Conservation (phyloP, 192 early-diverging fungal genomes). For the Coemansia sp. region DNA sequence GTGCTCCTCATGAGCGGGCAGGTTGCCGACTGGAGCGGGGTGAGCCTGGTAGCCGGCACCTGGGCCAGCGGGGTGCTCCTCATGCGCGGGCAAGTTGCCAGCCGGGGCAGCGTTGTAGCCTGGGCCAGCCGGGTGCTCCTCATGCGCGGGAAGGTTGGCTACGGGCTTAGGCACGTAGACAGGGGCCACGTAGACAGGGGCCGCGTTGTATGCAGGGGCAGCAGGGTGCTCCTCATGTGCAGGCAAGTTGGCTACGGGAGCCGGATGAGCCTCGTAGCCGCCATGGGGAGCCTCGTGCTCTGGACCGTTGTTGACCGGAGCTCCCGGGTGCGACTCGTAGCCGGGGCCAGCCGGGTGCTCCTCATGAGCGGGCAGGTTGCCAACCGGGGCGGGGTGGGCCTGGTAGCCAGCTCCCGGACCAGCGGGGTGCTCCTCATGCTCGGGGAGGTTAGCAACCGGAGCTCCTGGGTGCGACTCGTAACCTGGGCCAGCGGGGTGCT, state of each 20-base stretch:
- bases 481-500: constrained; percentile 2
- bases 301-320: background rate
- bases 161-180: constrained; percentile 1
- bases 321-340: background rate
- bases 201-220: constrained; percentile 1
- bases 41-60: constrained; percentile 7
- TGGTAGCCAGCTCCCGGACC: background rate
- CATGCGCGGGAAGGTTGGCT: constrained; percentile 6
- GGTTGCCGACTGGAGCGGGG: background rate
- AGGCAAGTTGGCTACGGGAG: background rate
- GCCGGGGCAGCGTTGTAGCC: constrained; percentile 1
- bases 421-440: constrained; percentile 13
- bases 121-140: constrained; percentile 15
- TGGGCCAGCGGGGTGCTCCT: constrained; percentile 16
- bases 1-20: constrained; percentile 18
- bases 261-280: constrained; percentile 18
- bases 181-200: constrained; percentile 5
- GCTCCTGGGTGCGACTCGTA: background rate
- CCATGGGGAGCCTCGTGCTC: background rate
- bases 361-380: constrained; percentile 11
- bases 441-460: background rate
- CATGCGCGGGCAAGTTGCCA: constrained; percentile 5
- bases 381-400: constrained; percentile 1
- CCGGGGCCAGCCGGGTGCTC: constrained; percentile 4
- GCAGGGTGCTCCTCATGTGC: constrained; percentile 15